Evolutionary conservation across 441 rosid genomes (phyloP).

Genomic region (Eutrema salsugineum): DNA sequence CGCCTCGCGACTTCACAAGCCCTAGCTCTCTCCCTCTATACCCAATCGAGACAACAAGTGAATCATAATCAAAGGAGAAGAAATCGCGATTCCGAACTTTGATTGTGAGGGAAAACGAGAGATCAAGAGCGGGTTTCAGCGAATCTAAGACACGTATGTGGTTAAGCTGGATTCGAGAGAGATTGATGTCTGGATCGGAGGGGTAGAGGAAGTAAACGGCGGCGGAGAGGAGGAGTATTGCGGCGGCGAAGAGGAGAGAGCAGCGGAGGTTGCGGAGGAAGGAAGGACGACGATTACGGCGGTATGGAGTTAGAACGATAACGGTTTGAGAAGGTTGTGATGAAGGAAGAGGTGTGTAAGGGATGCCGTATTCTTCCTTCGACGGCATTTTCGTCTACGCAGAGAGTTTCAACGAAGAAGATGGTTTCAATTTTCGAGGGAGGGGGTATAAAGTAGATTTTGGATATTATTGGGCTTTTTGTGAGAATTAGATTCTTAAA

Average conservation of each 20-base stretch:
- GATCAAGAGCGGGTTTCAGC: conserved; percentile 47
- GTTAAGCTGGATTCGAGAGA: conserved; percentile 60
- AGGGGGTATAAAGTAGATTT: background rate
- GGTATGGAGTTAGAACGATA: conserved; percentile 44
- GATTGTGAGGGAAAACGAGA: conserved; percentile 59
- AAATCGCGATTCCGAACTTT: conserved; percentile 60
- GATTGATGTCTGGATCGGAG: conserved; percentile 53
- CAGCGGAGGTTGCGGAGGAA: conserved; percentile 38
- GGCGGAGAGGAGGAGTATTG: conserved; percentile 46
- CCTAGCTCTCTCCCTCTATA: conserved; percentile 79
- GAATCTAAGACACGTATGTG: conserved; percentile 45
- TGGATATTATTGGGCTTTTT: background rate
- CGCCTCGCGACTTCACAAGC: conserved; percentile 53
- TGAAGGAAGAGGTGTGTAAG: conserved; percentile 43
- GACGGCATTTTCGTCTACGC: conserved; percentile 30
- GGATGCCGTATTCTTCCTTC: conserved; percentile 17
- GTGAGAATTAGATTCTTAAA: background rate
- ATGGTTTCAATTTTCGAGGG: background rate
- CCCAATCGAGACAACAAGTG: conserved; percentile 59
- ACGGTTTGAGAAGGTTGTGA: conserved; percentile 33
- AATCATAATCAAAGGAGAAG: conserved; percentile 57
- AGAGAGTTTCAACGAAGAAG: background rate
- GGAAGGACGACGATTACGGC: conserved; percentile 20
- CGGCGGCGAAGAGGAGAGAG: conserved; percentile 36
- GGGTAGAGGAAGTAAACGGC: conserved; percentile 63